Evolutionary conservation across 768 basidiomycete species (phyloP), one percentile per base, ranked within the genome.

Genomic region (Tulasnella sp.): DNA sequence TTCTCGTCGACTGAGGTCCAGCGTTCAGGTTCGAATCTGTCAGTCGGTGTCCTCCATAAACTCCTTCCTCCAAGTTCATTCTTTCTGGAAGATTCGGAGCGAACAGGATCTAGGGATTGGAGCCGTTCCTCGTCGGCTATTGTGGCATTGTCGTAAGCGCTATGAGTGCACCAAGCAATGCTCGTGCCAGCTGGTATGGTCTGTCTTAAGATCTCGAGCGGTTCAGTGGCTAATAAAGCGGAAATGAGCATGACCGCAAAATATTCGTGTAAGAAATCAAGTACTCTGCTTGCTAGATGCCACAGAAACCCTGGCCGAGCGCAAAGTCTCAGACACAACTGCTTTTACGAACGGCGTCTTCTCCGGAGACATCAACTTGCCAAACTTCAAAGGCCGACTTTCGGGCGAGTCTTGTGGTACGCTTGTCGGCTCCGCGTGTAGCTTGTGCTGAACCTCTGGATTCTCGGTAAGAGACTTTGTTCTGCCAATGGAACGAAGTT

Each of bases 21-120:
- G 1, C 73, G 40, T 32, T 74, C 73, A n/a, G 73, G 73, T 39
- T 74, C 46, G 73, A 74, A 74, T n/a, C 18, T 18, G 9, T 23
- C 15, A 1, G 48, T 16, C 3, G 26, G 39, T 9, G 46, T 40
- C 20, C 48, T 40, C 70, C 70, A 71, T 3, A 71, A 11, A 2
- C 20, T n/a, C 11, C 15, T 5, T 1, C 35, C 40, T 20, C 32
- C 11, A 6, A 37, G 32, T 2, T 29, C 70, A 16, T 71, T 20
- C 23, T 71, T 71, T 11, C 26, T 10, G 2, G 70, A 71, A 0
- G 70, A 15, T 13, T 71, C 70, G 1, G 70, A 71, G 32, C 70
- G 70, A 23, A 71, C n/a, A 13, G 11, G n/a, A 13, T 71, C 70
- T 2, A 20, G 23, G 1, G 23, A 3, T 1, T 29, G 70, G 23